Conservation (phyloP, 1,139 yeast species). For the Magnusiomyces paraingens region DNA sequence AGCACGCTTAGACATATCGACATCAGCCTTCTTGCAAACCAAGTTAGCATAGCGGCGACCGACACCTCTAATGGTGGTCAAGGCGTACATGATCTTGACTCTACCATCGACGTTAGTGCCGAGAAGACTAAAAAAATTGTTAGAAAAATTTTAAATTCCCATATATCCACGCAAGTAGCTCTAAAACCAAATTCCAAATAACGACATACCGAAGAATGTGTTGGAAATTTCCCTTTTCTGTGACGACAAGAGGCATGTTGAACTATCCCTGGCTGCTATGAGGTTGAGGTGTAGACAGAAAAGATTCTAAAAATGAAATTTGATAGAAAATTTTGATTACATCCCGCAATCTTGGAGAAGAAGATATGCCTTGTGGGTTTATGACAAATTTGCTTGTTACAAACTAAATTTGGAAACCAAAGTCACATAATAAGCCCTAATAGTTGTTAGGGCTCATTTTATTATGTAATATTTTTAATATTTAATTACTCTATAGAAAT, state of each 20-base stretch:
- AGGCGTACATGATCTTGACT: conserved; percentile 99
- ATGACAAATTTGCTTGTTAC: neutral
- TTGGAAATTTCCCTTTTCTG: conserved; percentile 99
- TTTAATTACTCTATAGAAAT: no score
- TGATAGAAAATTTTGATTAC: conserved; percentile 3
- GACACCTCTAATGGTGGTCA: conserved; percentile 99
- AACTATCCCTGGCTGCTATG: conserved; percentile 6
- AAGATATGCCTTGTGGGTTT: neutral
- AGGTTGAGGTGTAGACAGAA: conserved; percentile 17
- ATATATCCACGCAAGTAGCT: neutral
- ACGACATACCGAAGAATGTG: conserved; percentile 97
- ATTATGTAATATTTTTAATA: conserved; percentile 14
- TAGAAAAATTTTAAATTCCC: neutral
- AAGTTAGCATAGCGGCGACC: conserved; percentile 99
- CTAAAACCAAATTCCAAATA: neutral
- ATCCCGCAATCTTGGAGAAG: neutral
- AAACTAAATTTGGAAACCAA: conserved; percentile 4
- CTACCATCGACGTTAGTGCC: conserved; percentile 99
- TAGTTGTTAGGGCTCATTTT: no score
- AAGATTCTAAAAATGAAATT: neutral
- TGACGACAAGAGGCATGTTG: conserved; percentile 94
- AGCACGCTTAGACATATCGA: conserved; percentile 96
- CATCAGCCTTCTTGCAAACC: conserved; percentile 99
- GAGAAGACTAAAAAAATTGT: conserved; percentile 61
- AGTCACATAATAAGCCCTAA: conserved; percentile 11